Percentiles rank a stretch among this genome's conserved stretches.
Conservation (phyloP, 208 protist genomes). For the Polymyxa betae region DNA sequence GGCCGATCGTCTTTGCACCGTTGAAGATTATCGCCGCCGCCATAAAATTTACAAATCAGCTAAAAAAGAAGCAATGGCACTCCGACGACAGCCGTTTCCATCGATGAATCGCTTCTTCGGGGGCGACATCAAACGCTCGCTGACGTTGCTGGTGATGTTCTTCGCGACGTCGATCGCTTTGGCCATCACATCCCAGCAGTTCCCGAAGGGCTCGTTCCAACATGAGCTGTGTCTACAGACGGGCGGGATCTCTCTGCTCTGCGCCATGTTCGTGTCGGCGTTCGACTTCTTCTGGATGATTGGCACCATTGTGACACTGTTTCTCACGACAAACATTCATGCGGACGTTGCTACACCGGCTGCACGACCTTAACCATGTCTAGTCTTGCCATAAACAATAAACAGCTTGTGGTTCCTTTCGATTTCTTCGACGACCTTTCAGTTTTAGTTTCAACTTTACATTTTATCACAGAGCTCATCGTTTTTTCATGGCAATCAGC, state of each 20-base stretch:
- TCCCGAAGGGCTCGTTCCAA: not conserved
- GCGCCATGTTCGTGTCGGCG: not conserved
- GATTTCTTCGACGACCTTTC: no score
- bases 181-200: not conserved
- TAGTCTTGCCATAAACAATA: no score
- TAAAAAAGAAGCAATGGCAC: no score
- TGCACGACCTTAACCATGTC: no score
- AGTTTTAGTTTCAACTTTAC: no score
- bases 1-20: no score
- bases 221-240: not conserved
- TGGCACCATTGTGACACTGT: not conserved
- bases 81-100: not conserved
- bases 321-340: not conserved
- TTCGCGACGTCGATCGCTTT: not conserved
- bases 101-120: conserved; percentile 1
- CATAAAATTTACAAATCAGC: no score
- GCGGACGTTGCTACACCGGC: not conserved
- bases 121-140: not conserved
- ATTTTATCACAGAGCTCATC: no score
- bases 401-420: no score
- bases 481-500: no score
- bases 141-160: not conserved
- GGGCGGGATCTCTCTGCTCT: not conserved
- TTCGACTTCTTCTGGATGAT: not conserved
- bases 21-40: no score